Evolutionary conservation across 2,329 filamentous ascomycete genomes (phyloP), one percentile per base, ranked within the genome.

Genomic region (Parastagonospora avenae): DNA sequence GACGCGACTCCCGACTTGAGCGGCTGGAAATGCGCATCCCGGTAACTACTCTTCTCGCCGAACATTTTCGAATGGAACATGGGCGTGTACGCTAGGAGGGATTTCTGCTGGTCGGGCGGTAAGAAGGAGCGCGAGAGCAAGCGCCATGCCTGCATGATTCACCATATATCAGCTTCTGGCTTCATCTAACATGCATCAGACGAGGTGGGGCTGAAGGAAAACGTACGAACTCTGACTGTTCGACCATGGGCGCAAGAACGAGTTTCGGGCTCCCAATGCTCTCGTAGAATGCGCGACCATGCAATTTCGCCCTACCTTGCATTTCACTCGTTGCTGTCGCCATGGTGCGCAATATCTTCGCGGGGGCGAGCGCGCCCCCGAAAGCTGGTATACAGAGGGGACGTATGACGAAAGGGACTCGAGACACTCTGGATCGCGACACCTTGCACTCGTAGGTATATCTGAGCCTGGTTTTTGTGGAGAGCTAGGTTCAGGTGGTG

Each of bases 21-120:
- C 1, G 91, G 85, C 64, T 96, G 89, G 74, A 97, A 97, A 72
- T 94, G 87, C 8, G 86, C 79, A 46, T 85, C 82, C 61, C 93
- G 87, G 74, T 96, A 95, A 55, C 87, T 87, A 15, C 85, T 78
- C 9, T 84, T 86, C 56, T 96, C 89, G 38, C 82, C 81, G 72
- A 95, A 99, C 59, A 97, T 82, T 48, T 92, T 89, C 2, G 94
- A 92, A 73, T 99, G 94, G 56, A 96, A 84, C 94, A 99, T 99
- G 42, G 94, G 94, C 1, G 92, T 91, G 72, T 99, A 99, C 42
- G 91, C 90, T 38, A 97, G 84, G 30, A 97, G 78, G 42, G 57
- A 57, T 46, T 86, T 80, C 42, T 74, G 72, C 37, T 85, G 79
- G 5, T 86, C 62, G 35, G 63, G 76, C 1, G 89, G 82, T 64